A percentile compares a stretch with the other conserved stretches of the same genome.
phyloP scores from a whole-genome alignment of 2,329 filamentous ascomycete species.

The Clonostachys solani region DNA sequence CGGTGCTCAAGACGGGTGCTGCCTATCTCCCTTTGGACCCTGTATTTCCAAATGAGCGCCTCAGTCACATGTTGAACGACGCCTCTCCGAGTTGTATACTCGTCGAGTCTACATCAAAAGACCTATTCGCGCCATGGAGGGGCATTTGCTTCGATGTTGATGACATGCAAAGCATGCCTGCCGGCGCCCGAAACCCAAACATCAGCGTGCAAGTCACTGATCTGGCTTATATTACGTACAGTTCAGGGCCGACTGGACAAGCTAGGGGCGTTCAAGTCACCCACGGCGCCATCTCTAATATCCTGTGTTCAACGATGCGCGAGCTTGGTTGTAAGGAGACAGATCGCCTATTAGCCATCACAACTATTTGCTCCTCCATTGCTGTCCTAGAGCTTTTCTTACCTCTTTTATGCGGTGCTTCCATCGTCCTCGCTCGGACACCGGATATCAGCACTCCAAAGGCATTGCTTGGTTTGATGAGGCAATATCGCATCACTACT shows the following conservation, averaged over 20 bases:
- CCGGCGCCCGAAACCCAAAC: not conserved
- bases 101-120: not conserved
- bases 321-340: slow-evolving; percentile 5
- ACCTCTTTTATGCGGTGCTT: slow-evolving; percentile 8
- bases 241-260: slow-evolving; percentile 15
- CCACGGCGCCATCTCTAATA: slow-evolving; percentile 6
- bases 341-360: slow-evolving; percentile 10
- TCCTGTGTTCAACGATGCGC: slow-evolving; percentile 5
- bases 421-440: slow-evolving; percentile 6
- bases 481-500: slow-evolving; percentile 6
- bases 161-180: not conserved
- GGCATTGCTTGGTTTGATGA: slow-evolving; percentile 5
- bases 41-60: slow-evolving; percentile 7
- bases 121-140: not conserved
- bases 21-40: slow-evolving; percentile 21
- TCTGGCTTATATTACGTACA: slow-evolving; percentile 25
- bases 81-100: slow-evolving; percentile 7
- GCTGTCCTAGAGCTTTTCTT: slow-evolving; percentile 8
- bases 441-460: slow-evolving; percentile 5
- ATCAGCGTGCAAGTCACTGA: slow-evolving; percentile 1
- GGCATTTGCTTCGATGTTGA: not conserved
- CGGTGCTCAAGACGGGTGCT: slow-evolving; percentile 21
- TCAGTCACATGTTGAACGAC: slow-evolving; percentile 9
- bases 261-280: slow-evolving; percentile 33
- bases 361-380: slow-evolving; percentile 10